Base-by-base conservation (phyloP, 495 filamentous ascomycete genomes). In the Neurospora sp. region DNA sequence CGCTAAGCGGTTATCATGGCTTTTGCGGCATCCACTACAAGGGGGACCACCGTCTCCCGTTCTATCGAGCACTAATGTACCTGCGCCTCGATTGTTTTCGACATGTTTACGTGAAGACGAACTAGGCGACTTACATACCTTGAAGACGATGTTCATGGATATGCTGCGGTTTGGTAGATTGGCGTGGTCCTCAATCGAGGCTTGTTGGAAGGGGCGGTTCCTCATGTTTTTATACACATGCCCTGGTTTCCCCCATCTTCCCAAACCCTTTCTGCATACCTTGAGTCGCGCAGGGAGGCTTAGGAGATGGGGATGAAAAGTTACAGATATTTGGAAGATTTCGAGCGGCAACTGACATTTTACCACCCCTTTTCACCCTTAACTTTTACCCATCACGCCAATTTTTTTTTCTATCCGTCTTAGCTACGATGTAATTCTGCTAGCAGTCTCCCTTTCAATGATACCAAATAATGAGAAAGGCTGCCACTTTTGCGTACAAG, bases 1-100 rank as follows among this genome's bases (percentile, higher is more conserved):
- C 96, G 96, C 84, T 98, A 94, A 82, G 75, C 27, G 45, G 42
- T 70, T 20, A 38, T n/a, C n/a, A 65, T 27, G 48, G 20, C 48
- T 12, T 59, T 59, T 59, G 48, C 20, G 48, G 48, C 14, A 45
- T 45, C 18, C 42, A 9, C 42, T 45, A 45, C 48, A 59, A 59
- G 20, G 48, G 48, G 5, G 48, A 59, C 48, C 1, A 14, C 20
- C 2, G 20, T 59, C 48, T 59, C 48, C 48, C 20, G 20, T 35
- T 65, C 53, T 65, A 65, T 65, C 53, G 53, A 65, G 53, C 53
- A 65, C 31, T 65, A 65, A 65, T 18, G 53, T 65, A 65, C 27
- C 53, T 65, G 53, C 53, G 53, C 53, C 53, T 65, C 53, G 53
- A 65, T 35, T 65, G 1, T 37, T 48, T 65, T 65, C 53, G 53